Conservation (phyloP, 2,329 filamentous ascomycete genomes). For the Arthroderma sp. region DNA sequence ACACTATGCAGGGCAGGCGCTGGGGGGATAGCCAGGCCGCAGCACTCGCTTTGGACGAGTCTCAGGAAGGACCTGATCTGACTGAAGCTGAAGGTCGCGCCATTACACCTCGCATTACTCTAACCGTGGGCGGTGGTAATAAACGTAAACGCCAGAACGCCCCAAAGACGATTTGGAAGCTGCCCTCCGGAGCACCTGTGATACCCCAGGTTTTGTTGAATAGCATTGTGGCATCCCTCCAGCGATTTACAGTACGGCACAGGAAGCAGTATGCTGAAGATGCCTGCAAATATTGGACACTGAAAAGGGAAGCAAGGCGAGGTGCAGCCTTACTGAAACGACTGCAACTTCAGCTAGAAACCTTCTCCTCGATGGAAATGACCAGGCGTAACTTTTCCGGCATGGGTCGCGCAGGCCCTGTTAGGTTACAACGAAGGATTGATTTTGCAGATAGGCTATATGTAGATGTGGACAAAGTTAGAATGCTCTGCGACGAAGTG, state of each 20-base stretch:
- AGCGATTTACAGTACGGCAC: slow-evolving; percentile 70
- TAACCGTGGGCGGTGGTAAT: slow-evolving; percentile 41
- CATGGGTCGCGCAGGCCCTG: slow-evolving; percentile 74
- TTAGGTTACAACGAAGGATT: slow-evolving; percentile 66
- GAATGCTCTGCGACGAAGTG: slow-evolving; percentile 53
- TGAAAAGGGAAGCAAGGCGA: slow-evolving; percentile 84
- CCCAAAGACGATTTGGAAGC: slow-evolving; percentile 67
- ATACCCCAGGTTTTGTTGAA: slow-evolving; percentile 82
- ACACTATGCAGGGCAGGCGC: slow-evolving; percentile 72
- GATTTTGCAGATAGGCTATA: slow-evolving; percentile 61
- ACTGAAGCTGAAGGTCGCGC: slow-evolving; percentile 31
- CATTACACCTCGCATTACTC: slow-evolving; percentile 37
- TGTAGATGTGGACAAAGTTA: slow-evolving; percentile 62
- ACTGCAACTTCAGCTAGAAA: slow-evolving; percentile 86
- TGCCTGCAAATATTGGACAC: slow-evolving; percentile 91
- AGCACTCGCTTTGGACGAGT: slow-evolving; percentile 66
- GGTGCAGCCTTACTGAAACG: slow-evolving; percentile 87
- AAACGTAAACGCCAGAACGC: slow-evolving; percentile 43
- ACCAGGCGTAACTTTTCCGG: slow-evolving; percentile 89
- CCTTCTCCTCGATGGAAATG: slow-evolving; percentile 94
- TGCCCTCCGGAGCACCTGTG: slow-evolving; percentile 87
- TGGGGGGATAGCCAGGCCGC: slow-evolving; percentile 87
- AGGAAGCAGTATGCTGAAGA: slow-evolving; percentile 87
- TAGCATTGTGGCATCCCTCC: slow-evolving; percentile 68
- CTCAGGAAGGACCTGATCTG: slow-evolving; percentile 40